Conservation (phyloP, 108 stramenopile genomes). For the Stephanodiscus minutulus region DNA sequence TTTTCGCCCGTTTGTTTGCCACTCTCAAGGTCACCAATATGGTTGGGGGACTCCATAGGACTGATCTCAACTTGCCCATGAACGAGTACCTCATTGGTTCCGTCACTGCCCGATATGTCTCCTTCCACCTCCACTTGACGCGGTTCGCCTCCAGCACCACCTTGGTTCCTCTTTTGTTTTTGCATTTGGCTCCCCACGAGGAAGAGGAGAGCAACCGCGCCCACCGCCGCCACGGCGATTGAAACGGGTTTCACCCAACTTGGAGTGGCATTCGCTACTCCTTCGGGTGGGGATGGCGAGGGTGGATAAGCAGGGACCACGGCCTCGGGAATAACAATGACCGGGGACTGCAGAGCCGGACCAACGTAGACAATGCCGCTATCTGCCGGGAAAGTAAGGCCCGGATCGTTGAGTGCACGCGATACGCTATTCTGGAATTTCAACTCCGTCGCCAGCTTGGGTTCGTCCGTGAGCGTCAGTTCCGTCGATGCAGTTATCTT, state of each 20-base stretch:
- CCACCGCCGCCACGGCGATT: neutral
- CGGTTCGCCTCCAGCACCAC: neutral
- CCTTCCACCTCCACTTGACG: neutral
- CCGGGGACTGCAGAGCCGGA: neutral
- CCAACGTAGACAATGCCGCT: constrained; percentile 13
- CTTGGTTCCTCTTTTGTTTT: neutral
- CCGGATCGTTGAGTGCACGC: neutral
- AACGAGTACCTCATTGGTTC: neutral
- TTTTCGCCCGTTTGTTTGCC: constrained; percentile 6
- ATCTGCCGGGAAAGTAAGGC: constrained; percentile 1
- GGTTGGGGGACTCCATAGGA: neutral
- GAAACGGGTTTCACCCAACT: constrained; percentile 7
- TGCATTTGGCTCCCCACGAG: neutral
- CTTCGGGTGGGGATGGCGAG: neutral
- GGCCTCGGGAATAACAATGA: neutral
- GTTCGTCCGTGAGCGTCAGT: constrained; percentile 7
- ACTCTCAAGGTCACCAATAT: neutral
- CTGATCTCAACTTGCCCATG: neutral
- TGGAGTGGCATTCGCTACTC: neutral
- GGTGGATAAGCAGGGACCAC: neutral
- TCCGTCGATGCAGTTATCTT: constrained; percentile 5
- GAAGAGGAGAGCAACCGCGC: neutral
- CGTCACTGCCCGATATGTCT: neutral
- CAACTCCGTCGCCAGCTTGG: constrained; percentile 3
- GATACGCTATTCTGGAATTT: constrained; percentile 6